Base-by-base conservation (phyloP, 2,329 filamentous ascomycete species). In the Sphaerulina populicola region DNA sequence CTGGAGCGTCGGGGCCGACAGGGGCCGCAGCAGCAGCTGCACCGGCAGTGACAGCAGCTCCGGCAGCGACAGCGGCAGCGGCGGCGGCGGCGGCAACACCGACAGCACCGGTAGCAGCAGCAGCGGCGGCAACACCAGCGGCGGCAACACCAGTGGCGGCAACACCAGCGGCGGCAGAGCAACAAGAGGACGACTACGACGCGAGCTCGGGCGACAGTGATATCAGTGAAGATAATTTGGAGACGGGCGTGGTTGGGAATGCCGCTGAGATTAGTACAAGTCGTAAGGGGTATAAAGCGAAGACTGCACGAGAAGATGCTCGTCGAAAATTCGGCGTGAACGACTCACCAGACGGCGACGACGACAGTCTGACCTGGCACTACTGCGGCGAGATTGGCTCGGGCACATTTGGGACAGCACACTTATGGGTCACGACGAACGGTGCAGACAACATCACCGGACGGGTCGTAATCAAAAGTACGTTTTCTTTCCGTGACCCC, bases 401-500 rank as follows among this genome's bases (percentile, higher is more conserved):
- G 4, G 31, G 31, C 31, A 9, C 31, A 35, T 35, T 35, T 35
- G 31, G 31, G 10, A 35, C 31, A 11, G 31, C 31, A 35, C 31
- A 35, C 8, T 35, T 35, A n/a, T 35, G 31, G 31, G 31, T 10
- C 4, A 4, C 31, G 4, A 9, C 10, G 10, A 10, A 35, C 12
- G 31, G 31, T 7, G 12, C 31, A n/a, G 12, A 18, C 18, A 11
- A 18, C 3, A 44, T 50, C n/a, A 30, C 11, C 8, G 3, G 2
- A 14, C 47, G 47, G 10, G 44, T 50, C 30, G 47, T 40, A 6
- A 40, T 50, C 47, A 50, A 50, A 33, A 27, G 23, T 27, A 27
- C 23, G 23, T 27, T 27, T 27, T 7, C 23, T 27, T 27, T 3
- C 6, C 23, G 23, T 27, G 23, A 27, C 5, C 18, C 18, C 18